phyloP scores from a whole-genome alignment of 768 basidiomycete genomes.

The Auricularia sp. region DNA sequence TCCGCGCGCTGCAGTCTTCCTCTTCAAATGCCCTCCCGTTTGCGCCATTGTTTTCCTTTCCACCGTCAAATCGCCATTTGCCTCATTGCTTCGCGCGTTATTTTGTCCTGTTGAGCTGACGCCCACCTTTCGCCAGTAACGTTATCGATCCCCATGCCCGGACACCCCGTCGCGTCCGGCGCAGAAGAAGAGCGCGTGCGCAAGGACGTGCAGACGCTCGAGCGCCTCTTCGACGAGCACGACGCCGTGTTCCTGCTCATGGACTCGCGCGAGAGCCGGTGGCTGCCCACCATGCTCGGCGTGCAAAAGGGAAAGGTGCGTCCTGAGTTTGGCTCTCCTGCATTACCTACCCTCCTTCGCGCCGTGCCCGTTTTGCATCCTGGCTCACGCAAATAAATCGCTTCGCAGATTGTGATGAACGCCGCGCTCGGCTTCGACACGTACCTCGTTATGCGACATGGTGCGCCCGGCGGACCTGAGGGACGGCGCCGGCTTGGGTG shows the following conservation, averaged over 20 bases:
- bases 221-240: conserved; percentile 70
- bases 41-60: neutral
- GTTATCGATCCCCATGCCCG: conserved; percentile 80
- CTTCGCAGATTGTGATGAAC: conserved; percentile 73
- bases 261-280: conserved; percentile 97
- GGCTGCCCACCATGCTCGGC: conserved; percentile 87
- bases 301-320: conserved; percentile 72
- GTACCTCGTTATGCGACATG: conserved; percentile 95
- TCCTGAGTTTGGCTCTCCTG: neutral
- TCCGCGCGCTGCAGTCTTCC: too few relatives aligned
- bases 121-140: conserved; percentile 57
- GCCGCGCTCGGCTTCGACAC: conserved; percentile 94
- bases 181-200: conserved; percentile 43
- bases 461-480: conserved; percentile 37
- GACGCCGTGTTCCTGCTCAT: conserved; percentile 90
- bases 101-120: conserved; percentile 49
- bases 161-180: conserved; percentile 72
- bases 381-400: too few relatives aligned
- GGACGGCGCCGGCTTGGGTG: conserved; percentile 58
- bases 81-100: neutral
- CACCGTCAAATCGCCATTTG: neutral
- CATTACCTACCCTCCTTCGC: too few relatives aligned
- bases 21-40: too few relatives aligned
- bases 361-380: too few relatives aligned
- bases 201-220: conserved; percentile 63